Percentiles rank a stretch among this genome's conserved stretches.
Conservation (phyloP, 257 asterid species). For the Petrea volubilis region DNA sequence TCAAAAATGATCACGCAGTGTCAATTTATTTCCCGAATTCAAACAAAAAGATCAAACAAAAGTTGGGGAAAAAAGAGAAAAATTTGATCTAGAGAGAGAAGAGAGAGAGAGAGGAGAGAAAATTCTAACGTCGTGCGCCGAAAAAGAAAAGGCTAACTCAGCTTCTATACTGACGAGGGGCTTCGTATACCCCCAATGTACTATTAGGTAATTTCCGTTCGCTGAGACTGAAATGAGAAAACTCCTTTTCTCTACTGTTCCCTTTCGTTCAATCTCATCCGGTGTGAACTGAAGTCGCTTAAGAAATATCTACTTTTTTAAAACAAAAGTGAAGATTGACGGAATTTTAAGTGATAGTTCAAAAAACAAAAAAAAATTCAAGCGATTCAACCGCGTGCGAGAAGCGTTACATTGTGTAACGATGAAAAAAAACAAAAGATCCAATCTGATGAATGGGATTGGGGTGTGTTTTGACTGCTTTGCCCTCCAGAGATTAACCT, state of each 20-base stretch:
- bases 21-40: slow-evolving; percentile 17
- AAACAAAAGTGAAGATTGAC: not conserved
- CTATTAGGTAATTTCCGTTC: slow-evolving; percentile 28
- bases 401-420: slow-evolving; percentile 13
- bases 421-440: not conserved
- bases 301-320: not conserved
- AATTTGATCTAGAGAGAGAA: not conserved
- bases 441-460: not conserved
- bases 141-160: slow-evolving; percentile 41
- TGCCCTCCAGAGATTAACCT: not conserved
- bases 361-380: no score
- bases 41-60: not conserved
- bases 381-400: slow-evolving; percentile 20
- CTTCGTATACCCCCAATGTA: slow-evolving; percentile 23
- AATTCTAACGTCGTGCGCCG: slow-evolving; percentile 58
- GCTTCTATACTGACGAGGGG: slow-evolving; percentile 33
- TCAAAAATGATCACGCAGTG: slow-evolving; percentile 1
- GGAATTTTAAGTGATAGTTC: not conserved
- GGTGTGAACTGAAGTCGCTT: slow-evolving; percentile 24
- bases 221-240: slow-evolving; percentile 19
- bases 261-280: slow-evolving; percentile 16
- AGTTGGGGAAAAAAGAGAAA: not conserved
- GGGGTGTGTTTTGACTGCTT: not conserved
- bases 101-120: slow-evolving; percentile 21
- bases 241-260: slow-evolving; percentile 10